phyloP scores from a whole-genome alignment of 83 land plant species.

The Picea abies region DNA sequence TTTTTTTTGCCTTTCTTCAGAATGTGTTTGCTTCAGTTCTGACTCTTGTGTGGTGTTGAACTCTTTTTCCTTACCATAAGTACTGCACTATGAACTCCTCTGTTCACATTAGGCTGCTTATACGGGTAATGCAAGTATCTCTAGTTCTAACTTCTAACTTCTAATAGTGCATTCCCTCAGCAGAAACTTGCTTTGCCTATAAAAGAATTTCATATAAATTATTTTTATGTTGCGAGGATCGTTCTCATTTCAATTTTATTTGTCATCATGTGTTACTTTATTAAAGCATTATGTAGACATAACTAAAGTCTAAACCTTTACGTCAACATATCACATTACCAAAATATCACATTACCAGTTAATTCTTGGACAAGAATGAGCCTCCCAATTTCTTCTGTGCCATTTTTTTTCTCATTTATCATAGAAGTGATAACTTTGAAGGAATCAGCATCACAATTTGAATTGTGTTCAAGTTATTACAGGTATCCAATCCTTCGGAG shows the following conservation, averaged over 20 bases:
- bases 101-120: neutral
- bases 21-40: neutral
- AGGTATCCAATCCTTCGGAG: neutral
- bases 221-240: neutral
- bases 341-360: too few species aligned
- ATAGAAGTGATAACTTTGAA: neutral
- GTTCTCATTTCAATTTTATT: neutral
- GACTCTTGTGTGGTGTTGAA: neutral
- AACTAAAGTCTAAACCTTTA: too few species aligned
- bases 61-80: too few species aligned
- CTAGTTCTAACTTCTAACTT: too few species aligned
- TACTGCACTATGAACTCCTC: neutral
- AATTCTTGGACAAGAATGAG: too few species aligned
- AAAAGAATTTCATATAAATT: neutral
- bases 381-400: too few species aligned
- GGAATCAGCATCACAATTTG: conserved; percentile 2
- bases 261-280: too few species aligned
- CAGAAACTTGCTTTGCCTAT: neutral
- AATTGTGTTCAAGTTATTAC: neutral
- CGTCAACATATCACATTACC: too few species aligned
- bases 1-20: neutral
- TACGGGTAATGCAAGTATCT: neutral
- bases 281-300: too few species aligned
- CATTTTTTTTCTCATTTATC: neutral
- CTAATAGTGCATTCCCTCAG: neutral